phyloP scores from a whole-genome alignment of 306 rosid species.

The Quercus mongolica region DNA sequence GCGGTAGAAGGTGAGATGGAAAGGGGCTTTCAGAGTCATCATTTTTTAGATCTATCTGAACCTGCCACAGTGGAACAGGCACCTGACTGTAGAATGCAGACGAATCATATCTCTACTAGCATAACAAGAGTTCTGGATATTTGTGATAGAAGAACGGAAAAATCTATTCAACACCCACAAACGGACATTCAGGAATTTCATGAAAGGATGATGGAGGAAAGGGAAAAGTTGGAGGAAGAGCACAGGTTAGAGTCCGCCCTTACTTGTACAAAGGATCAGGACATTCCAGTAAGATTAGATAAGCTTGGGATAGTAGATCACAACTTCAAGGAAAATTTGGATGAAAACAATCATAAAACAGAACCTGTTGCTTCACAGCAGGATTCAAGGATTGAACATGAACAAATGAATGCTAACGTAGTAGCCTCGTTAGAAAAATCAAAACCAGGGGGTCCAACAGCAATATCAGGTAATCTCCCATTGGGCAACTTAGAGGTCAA shows the following conservation, averaged over 20 bases:
- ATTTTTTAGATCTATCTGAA: conserved; percentile 17
- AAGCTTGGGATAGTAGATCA: neutral
- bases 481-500: neutral
- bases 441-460: neutral
- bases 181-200: neutral
- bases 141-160: neutral
- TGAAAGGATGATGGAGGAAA: neutral
- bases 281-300: neutral
- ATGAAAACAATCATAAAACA: neutral
- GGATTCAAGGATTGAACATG: neutral
- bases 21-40: conserved; percentile 15
- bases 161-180: neutral
- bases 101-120: neutral
- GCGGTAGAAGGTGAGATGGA: conserved; percentile 17
- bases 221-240: neutral
- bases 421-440: neutral
- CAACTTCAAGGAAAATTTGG: neutral
- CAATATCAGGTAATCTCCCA: neutral
- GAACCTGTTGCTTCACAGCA: neutral
- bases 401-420: neutral
- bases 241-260: neutral
- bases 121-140: neutral
- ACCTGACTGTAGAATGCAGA: neutral
- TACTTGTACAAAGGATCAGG: neutral
- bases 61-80: conserved; percentile 15